phyloP scores from a whole-genome alignment of 2,329 filamentous ascomycete genomes.

The Ampelomyces quisqualis region DNA sequence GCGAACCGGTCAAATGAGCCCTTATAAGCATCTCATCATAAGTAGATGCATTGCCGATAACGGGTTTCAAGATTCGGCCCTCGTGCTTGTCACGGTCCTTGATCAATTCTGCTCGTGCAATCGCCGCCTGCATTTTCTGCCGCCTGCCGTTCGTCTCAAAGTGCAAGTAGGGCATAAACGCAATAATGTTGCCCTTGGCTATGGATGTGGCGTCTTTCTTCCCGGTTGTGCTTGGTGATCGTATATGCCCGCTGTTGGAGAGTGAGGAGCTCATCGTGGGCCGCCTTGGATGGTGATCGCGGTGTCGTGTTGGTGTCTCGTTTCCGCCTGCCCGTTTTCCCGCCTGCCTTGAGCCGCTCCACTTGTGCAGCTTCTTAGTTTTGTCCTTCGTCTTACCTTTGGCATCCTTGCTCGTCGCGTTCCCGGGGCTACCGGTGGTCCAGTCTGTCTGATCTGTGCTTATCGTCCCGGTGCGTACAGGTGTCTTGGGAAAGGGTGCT shows the following conservation, averaged over 20 bases:
- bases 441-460: conserved; percentile 39
- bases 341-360: conserved; percentile 27
- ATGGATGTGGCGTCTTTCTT: conserved; percentile 35
- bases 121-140: conserved; percentile 59
- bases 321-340: conserved; percentile 28
- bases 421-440: conserved; percentile 27
- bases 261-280: conserved; percentile 27
- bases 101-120: conserved; percentile 40
- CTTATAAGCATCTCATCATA: conserved; percentile 52
- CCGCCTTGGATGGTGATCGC: conserved; percentile 25
- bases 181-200: conserved; percentile 42
- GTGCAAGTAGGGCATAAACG: conserved; percentile 66
- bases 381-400: conserved; percentile 36
- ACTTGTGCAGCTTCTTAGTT: conserved; percentile 34
- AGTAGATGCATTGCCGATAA: conserved; percentile 27
- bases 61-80: conserved; percentile 16
- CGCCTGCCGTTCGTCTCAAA: conserved; percentile 61
- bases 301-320: conserved; percentile 30
- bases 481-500: conserved; percentile 23
- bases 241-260: conserved; percentile 27
- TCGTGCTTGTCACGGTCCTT: conserved; percentile 24
- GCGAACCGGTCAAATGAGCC: conserved; percentile 51
- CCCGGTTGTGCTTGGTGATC: conserved; percentile 42
- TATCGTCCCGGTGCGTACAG: conserved; percentile 32
- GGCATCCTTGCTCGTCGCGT: conserved; percentile 23